These are phyloP conservation scores for Plasmodium chabaudi DNA, from an alignment of 169 alveolate genomes.

Conservation along the genomic window DNA sequence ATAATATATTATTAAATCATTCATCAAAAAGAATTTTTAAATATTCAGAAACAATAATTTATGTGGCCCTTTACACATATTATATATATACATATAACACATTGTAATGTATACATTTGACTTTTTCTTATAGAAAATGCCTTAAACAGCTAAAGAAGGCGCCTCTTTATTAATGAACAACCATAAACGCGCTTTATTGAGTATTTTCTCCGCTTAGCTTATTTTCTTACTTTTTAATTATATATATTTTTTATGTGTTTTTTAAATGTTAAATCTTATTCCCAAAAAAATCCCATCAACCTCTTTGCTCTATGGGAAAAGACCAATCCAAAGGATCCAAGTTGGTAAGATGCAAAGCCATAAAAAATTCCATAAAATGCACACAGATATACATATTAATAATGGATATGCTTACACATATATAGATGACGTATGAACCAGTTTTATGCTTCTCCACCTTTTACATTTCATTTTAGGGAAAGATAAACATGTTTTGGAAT, in stretches of 20 bases:
- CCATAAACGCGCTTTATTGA: background rate
- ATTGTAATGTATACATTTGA: background rate
- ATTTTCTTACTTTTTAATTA: background rate
- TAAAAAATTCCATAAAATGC: background rate
- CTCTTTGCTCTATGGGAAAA: conserved; percentile 81
- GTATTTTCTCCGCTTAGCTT: background rate
- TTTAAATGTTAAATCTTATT: conserved; percentile 79
- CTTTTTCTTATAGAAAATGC: conserved; percentile 10
- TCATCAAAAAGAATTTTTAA: background rate
- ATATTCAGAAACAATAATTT: background rate
- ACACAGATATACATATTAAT: background rate
- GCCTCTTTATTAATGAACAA: conserved; percentile 7
- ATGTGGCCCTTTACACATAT: background rate
- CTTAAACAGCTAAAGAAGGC: background rate
- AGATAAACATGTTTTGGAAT: conserved; percentile 67
- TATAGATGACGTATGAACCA: background rate
- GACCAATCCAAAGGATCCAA: conserved; percentile 81
- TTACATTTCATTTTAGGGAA: conserved; percentile 19
- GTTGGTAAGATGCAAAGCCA: conserved; percentile 77
- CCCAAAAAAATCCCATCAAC: conserved; percentile 78
- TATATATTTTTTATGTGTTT: background rate
- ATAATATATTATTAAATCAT: background rate
- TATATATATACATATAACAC: conserved; percentile 10
- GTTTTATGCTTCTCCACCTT: background rate
- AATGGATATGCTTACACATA: background rate